Evolutionary conservation across 2,329 filamentous ascomycete genomes (phyloP), one percentile per base, ranked within the genome.

Genomic region (Cytospora mali): DNA sequence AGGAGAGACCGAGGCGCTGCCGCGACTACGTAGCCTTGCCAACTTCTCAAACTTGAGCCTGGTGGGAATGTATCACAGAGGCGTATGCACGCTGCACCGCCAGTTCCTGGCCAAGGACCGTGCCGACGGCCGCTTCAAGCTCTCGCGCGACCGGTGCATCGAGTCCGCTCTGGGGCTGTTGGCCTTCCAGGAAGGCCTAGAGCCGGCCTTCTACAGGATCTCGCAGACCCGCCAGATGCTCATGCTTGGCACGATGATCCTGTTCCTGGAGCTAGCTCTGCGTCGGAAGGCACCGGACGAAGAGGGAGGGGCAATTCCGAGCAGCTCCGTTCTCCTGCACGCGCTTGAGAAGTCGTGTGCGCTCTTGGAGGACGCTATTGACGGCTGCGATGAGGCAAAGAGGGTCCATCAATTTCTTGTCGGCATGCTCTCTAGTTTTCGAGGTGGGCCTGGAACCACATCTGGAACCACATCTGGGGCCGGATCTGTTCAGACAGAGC

Each of bases 31-130:
- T 31, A 35, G 11, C n/a, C 9, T 3, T 68, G 76, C 80, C 35
- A 78, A 81, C 53, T 79, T 77, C 3, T 74, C 75, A 18, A 73
- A 75, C 33, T 3, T 58, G 76, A 82, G 69, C 74, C 69, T 84
- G 6, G 76, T 83, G 39, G 73, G 81, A 57, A 74, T 83, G n/a
- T 83, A 81, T 64, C 74, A 83, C 31, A 81, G 80, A 65, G 80
- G 77, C 5, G 75, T 81, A 46, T 81, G 79, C 66, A 76, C 81
- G 3, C 71, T 84, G 18, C 81, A 84, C 66, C 74, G 81, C 25
- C 78, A 77, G 21, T 83, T 80, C 68, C 74, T 83, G 33, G 75
- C 76, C 49, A 64, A 58, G 33, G 59, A 39, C 11, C 35, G 58
- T 18, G 25, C 6, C 29, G 62, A 69, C 25, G 28, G 29, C 10